Evolutionary conservation across 345 rosid genomes (phyloP).

Genomic region (Citrus trifoliata): DNA sequence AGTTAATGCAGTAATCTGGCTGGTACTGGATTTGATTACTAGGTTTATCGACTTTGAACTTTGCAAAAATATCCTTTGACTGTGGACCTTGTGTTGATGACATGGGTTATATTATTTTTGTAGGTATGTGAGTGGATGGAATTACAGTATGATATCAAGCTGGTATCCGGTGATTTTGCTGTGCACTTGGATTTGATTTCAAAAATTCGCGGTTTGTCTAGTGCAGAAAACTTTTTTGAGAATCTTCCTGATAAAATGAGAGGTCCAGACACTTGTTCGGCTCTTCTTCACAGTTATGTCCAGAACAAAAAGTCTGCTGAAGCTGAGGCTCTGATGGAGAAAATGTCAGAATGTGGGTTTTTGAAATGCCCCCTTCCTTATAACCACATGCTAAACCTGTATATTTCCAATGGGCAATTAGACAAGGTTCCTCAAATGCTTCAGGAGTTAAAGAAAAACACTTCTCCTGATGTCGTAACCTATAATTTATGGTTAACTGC

Average conservation of each 20-base stretch:
- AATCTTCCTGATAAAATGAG: constrained; percentile 75
- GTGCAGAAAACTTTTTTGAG: constrained; percentile 90
- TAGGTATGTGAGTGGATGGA: constrained; percentile 97
- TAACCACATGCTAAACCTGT: constrained; percentile 73
- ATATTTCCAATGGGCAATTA: constrained; percentile 47
- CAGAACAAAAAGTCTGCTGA: constrained; percentile 48
- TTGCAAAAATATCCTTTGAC: neutral
- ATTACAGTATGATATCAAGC: constrained; percentile 60
- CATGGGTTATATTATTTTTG: neutral
- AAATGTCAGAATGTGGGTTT: constrained; percentile 74
- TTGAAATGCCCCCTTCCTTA: constrained; percentile 61
- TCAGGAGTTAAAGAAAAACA: constrained; percentile 53
- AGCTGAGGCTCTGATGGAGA: constrained; percentile 79
- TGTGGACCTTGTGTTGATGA: neutral
- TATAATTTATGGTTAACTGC: constrained; percentile 67
- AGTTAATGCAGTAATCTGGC: neutral
- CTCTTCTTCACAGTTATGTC: constrained; percentile 85
- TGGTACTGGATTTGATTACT: neutral
- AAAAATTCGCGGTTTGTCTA: constrained; percentile 71
- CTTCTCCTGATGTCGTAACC: constrained; percentile 70
- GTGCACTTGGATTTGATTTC: constrained; percentile 84
- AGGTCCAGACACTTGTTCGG: constrained; percentile 56
- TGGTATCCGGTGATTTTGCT: constrained; percentile 84
- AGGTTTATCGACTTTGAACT: neutral
- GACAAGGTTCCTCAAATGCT: constrained; percentile 55